Evolutionary conservation across 129 eudicot genomes (phyloP).

Genomic region (Flaveria robusta): DNA sequence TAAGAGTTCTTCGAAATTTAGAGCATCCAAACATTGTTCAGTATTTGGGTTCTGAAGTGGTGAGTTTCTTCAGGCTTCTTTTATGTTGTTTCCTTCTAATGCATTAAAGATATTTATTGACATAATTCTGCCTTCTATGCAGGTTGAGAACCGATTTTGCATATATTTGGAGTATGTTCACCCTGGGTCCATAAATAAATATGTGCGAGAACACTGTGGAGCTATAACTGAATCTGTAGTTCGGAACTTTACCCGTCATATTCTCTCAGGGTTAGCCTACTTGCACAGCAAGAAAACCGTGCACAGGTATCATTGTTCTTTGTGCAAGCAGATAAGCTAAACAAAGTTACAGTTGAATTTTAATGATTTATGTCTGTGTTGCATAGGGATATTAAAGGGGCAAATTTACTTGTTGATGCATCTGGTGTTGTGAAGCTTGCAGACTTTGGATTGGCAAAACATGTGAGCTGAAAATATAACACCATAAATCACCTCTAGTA

Average conservation of each 20-base stretch:
- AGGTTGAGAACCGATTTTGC: constrained; percentile 83
- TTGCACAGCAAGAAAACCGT: constrained; percentile 83
- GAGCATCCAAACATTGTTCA: constrained; percentile 89
- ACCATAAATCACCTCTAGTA: not conserved
- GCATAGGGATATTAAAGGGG: constrained; percentile 92
- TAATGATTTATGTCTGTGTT: constrained; percentile 24
- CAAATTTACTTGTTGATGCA: constrained; percentile 91
- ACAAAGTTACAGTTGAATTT: not conserved
- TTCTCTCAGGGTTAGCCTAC: constrained; percentile 83
- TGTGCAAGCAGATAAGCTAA: constrained; percentile 9
- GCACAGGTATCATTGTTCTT: constrained; percentile 61
- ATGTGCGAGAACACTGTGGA: constrained; percentile 71
- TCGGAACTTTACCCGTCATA: constrained; percentile 90
- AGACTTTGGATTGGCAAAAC: constrained; percentile 96
- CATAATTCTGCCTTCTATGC: constrained; percentile 21
- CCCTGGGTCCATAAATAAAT: constrained; percentile 81
- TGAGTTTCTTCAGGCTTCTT: constrained; percentile 42
- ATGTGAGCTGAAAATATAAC: constrained; percentile 53
- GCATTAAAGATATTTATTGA: not conserved
- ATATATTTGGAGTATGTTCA: constrained; percentile 93
- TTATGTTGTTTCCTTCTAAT: constrained; percentile 1
- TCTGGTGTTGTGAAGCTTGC: constrained; percentile 96
- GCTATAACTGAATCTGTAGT: constrained; percentile 88
- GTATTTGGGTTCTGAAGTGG: constrained; percentile 84
- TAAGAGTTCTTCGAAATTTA: constrained; percentile 64